A percentile compares a stretch with the other conserved stretches of the same genome.
These are phyloP conservation scores for Podila minutissima DNA, from an alignment of 192 early-diverging fungal species.

Conservation along the genomic window DNA sequence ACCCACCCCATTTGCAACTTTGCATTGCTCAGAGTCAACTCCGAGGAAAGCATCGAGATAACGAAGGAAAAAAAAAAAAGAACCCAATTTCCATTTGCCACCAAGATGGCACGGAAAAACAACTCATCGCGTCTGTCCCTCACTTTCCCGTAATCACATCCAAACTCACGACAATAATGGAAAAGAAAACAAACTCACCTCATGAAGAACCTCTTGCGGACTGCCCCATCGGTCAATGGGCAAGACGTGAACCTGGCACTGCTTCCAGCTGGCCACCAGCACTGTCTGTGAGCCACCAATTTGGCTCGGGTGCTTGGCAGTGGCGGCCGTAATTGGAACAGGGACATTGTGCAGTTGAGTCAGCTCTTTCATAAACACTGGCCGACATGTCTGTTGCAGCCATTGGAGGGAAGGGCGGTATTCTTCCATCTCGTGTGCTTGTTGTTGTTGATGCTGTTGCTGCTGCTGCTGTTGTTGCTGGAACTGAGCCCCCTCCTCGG, in stretches of 20 bases:
- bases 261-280: conserved; percentile 37
- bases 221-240: conserved; percentile 44
- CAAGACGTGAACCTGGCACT: conserved; percentile 29
- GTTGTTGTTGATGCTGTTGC: conserved; percentile 5
- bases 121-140: neutral
- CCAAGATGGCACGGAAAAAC: neutral
- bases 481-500: conserved; percentile 10
- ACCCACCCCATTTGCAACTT: neutral
- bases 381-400: conserved; percentile 39
- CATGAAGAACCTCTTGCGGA: conserved; percentile 37
- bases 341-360: conserved; percentile 22
- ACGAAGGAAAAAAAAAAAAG: neutral
- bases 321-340: conserved; percentile 30
- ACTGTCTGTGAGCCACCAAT: conserved; percentile 41
- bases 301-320: conserved; percentile 28
- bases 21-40: neutral
- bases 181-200: conserved; percentile 21
- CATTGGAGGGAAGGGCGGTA: conserved; percentile 36
- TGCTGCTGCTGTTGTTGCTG: conserved; percentile 6
- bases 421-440: conserved; percentile 2
- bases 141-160: neutral
- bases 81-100: neutral
- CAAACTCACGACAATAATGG: neutral
- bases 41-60: neutral
- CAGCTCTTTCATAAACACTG: conserved; percentile 40